Conservation (phyloP, 148 eudicot genomes). For the Cornus controversa region DNA sequence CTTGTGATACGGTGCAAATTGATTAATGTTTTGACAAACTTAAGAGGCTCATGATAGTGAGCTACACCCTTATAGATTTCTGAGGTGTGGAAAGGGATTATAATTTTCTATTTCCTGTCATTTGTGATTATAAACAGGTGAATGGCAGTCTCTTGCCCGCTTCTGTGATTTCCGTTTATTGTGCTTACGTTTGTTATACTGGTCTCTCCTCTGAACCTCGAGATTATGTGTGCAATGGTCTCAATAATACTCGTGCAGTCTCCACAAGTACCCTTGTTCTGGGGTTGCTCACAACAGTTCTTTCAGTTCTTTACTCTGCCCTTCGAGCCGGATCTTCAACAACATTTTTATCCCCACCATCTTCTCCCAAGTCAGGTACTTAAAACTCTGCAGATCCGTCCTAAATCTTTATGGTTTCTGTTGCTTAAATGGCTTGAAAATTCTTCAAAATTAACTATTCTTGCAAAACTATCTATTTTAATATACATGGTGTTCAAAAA, state of each 20-base stretch:
- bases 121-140: constrained; percentile 55
- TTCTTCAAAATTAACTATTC: neutral
- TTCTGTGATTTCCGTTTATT: constrained; percentile 87
- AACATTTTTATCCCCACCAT: constrained; percentile 92
- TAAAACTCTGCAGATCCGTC: neutral
- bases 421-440: neutral
- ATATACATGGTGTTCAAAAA: neutral
- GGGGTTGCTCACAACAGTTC: constrained; percentile 93
- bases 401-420: neutral
- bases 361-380: constrained; percentile 86
- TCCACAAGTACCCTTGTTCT: constrained; percentile 75
- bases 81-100: neutral
- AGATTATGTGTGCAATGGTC: constrained; percentile 83
- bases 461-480: no score
- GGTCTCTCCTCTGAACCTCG: constrained; percentile 91
- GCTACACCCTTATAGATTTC: neutral
- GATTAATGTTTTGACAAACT: neutral
- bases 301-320: constrained; percentile 93
- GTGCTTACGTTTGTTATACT: constrained; percentile 92
- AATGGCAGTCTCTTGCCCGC: constrained; percentile 98
- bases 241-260: constrained; percentile 66
- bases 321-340: constrained; percentile 98
- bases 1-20: neutral
- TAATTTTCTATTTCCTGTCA: neutral
- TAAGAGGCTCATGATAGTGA: neutral